Conservation (phyloP, 768 basidiomycete genomes). For the Mycena amicta region DNA sequence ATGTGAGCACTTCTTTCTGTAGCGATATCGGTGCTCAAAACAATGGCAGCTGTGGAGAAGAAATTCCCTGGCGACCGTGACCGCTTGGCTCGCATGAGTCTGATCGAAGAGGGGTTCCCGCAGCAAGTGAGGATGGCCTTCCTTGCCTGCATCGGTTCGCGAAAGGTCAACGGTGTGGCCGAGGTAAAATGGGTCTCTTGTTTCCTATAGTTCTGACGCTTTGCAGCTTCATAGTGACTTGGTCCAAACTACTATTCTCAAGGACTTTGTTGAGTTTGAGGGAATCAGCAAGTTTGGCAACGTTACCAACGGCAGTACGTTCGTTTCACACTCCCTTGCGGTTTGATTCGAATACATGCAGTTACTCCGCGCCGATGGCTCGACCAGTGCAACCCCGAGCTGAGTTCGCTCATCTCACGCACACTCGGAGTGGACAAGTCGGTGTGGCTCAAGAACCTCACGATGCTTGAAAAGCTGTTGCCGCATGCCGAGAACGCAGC, state of each 20-base stretch:
- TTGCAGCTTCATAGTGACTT: conserved; percentile 84
- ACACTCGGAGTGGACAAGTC: conserved; percentile 75
- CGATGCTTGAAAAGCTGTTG: conserved; percentile 76
- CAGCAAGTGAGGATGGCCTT: conserved; percentile 91
- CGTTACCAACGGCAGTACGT: conserved; percentile 90
- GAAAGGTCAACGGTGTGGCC: conserved; percentile 94
- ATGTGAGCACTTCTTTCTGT: conserved; percentile 42
- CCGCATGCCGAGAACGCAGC: conserved; percentile 68
- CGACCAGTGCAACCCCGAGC: conserved; percentile 89
- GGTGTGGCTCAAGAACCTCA: conserved; percentile 85
- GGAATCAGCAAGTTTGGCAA: conserved; percentile 89
- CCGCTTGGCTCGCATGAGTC: conserved; percentile 79
- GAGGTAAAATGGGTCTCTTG: too few relatives aligned
- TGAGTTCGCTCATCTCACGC: conserved; percentile 82
- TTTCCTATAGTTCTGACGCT: too few relatives aligned
- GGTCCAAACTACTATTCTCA: conserved; percentile 79
- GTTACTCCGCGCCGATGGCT: conserved; percentile 95
- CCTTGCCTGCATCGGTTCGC: conserved; percentile 86
- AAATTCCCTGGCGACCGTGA: conserved; percentile 89
- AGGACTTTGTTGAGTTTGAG: conserved; percentile 93
- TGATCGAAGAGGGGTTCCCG: conserved; percentile 91
- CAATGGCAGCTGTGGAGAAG: conserved; percentile 72
- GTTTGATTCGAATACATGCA: conserved; percentile 25
- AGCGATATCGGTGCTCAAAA: background rate
- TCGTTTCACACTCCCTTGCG: background rate